Conservation (phyloP, 2,329 filamentous ascomycete genomes). For the Leptographium procerum region DNA sequence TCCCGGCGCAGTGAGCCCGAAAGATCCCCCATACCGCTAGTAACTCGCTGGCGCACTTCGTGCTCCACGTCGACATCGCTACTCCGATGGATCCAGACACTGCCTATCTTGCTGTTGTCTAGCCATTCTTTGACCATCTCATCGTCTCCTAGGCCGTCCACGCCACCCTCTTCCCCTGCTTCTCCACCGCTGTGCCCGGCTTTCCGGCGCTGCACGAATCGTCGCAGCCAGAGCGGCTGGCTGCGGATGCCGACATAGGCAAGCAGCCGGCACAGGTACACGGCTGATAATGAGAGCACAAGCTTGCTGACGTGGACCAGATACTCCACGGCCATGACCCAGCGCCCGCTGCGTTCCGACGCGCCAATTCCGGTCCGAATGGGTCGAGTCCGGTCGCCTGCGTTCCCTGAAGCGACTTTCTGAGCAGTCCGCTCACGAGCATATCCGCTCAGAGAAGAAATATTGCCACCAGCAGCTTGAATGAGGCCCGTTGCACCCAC, state of each 20-base stretch:
- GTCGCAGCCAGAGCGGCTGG: constrained; percentile 53
- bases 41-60: constrained; percentile 57
- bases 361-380: constrained; percentile 61
- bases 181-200: constrained; percentile 10
- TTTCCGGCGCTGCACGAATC: constrained; percentile 33
- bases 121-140: constrained; percentile 4
- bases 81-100: constrained; percentile 37
- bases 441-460: constrained; percentile 44
- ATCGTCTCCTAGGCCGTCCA: constrained; percentile 7
- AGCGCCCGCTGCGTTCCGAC: constrained; percentile 65
- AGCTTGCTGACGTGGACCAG: constrained; percentile 62
- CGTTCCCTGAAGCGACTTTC: constrained; percentile 35
- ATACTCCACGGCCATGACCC: constrained; percentile 67
- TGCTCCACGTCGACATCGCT: constrained; percentile 56
- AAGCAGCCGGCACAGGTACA: constrained; percentile 42
- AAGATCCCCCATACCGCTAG: constrained; percentile 15
- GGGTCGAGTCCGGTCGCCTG: constrained; percentile 28
- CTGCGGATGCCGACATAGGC: constrained; percentile 47
- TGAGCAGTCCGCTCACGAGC: constrained; percentile 59
- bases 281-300: constrained; percentile 44
- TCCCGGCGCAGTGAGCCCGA: constrained; percentile 18
- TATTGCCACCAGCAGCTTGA: constrained; percentile 37
- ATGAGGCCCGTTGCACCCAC: constrained; percentile 44
- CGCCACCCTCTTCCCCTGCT: constrained; percentile 15
- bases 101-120: constrained; percentile 8